phyloP scores from a whole-genome alignment of 148 eudicot genomes.

The Gaultheria prostrata region DNA sequence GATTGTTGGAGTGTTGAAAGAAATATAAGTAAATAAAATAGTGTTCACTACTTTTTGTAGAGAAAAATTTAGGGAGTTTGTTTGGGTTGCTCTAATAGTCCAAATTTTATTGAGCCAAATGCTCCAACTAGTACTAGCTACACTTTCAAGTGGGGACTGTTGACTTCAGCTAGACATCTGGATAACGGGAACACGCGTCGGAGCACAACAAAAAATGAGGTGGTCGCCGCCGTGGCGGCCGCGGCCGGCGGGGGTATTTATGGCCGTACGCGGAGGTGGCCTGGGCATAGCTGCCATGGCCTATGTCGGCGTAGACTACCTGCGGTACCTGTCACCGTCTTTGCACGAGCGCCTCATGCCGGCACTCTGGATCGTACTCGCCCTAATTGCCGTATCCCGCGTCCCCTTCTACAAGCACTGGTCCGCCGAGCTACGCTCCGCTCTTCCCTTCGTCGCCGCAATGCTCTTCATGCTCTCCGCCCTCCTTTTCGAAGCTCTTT shows the following conservation, averaged over 20 bases:
- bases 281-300: slow-evolving; percentile 63
- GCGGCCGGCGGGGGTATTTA: slow-evolving; percentile 19
- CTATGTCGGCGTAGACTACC: slow-evolving; percentile 74
- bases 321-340: slow-evolving; percentile 62
- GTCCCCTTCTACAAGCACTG: slow-evolving; percentile 75
- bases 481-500: slow-evolving; percentile 65
- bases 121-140: too few relatives aligned
- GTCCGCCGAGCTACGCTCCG: slow-evolving; percentile 73
- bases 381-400: slow-evolving; percentile 57
- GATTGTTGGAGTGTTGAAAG: too few relatives aligned
- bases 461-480: slow-evolving; percentile 58
- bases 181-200: slow-evolving; percentile 8
- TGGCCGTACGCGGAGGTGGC: slow-evolving; percentile 38
- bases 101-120: too few relatives aligned
- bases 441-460: slow-evolving; percentile 61
- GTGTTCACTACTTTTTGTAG: too few relatives aligned
- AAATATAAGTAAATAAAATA: too few relatives aligned
- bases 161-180: neutral
- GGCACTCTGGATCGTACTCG: slow-evolving; percentile 52
- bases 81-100: too few relatives aligned
- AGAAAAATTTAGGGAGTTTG: too few relatives aligned
- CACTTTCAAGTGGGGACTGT: too few relatives aligned
- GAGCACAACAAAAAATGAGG: slow-evolving; percentile 17
- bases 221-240: slow-evolving; percentile 24
- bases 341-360: slow-evolving; percentile 86